Conservation (phyloP, 1,139 yeast species). For the Candida tetrigidarum region DNA sequence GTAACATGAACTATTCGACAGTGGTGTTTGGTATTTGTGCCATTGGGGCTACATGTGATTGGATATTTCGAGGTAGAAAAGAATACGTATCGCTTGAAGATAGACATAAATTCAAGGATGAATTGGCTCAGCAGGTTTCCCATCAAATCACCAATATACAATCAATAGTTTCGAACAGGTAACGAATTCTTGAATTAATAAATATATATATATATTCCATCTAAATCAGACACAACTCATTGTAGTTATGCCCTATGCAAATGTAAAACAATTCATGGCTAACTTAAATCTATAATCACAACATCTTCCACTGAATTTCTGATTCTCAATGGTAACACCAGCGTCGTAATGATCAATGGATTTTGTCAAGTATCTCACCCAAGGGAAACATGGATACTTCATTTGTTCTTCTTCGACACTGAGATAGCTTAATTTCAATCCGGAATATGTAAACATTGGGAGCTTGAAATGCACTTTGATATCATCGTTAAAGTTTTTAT, state of each 20-base stretch:
- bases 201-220: not conserved
- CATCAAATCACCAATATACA: slow-evolving; percentile 31
- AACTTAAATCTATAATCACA: slow-evolving; percentile 36
- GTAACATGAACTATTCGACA: slow-evolving; percentile 50
- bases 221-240: slow-evolving; percentile 4
- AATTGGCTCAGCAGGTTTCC: slow-evolving; percentile 31
- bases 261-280: slow-evolving; percentile 27
- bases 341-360: slow-evolving; percentile 17
- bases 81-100: slow-evolving; percentile 31
- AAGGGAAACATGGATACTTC: slow-evolving; percentile 51
- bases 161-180: slow-evolving; percentile 22
- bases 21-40: slow-evolving; percentile 43
- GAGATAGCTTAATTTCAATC: slow-evolving; percentile 42
- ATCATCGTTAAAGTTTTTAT: slow-evolving; percentile 25
- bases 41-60: slow-evolving; percentile 36
- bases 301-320: slow-evolving; percentile 13
- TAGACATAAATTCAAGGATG: slow-evolving; percentile 28
- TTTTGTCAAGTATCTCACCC: slow-evolving; percentile 49
- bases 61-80: slow-evolving; percentile 42
- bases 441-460: slow-evolving; percentile 50
- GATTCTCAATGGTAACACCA: not conserved
- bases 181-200: not conserved
- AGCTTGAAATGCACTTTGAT: slow-evolving; percentile 37
- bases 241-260: slow-evolving; percentile 8
- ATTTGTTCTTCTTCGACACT: slow-evolving; percentile 46